Conservation (phyloP, 2,329 filamentous ascomycete species). For the Monilinia fructigena region DNA sequence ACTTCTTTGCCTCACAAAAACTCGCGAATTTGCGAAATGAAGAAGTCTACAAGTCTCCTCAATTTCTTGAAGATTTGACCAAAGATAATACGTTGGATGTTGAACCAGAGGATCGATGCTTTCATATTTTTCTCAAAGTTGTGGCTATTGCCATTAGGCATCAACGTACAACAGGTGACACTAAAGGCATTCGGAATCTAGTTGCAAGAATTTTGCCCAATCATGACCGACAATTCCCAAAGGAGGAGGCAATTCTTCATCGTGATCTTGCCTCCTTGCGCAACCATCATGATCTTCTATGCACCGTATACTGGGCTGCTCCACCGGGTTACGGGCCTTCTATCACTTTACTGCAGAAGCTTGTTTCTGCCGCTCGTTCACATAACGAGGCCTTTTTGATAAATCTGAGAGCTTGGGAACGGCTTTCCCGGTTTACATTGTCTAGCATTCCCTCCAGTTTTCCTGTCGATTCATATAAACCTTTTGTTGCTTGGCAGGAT, state of each 20-base stretch:
- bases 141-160: conserved; percentile 57
- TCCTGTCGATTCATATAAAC: conserved; percentile 44
- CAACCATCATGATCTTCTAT: conserved; percentile 68
- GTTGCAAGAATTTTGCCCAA: conserved; percentile 63
- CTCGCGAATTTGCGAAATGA: conserved; percentile 64
- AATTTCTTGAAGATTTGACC: conserved; percentile 58
- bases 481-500: conserved; percentile 57
- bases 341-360: conserved; percentile 55
- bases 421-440: conserved; percentile 59
- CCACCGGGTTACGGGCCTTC: conserved; percentile 55
- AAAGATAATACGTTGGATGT: conserved; percentile 47
- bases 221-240: conserved; percentile 62
- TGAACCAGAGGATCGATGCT: conserved; percentile 58
- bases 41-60: conserved; percentile 59
- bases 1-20: conserved; percentile 64
- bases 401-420: conserved; percentile 61
- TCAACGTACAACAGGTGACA: conserved; percentile 48
- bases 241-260: conserved; percentile 59
- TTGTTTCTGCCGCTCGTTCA: conserved; percentile 58
- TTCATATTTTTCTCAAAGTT: conserved; percentile 66
- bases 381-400: conserved; percentile 67
- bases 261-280: conserved; percentile 62
- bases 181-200: conserved; percentile 60
- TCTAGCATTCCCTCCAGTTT: conserved; percentile 44
- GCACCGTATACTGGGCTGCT: conserved; percentile 64